phyloP scores from a whole-genome alignment of 2,329 filamentous ascomycete genomes.

The Myriangium duriaei region DNA sequence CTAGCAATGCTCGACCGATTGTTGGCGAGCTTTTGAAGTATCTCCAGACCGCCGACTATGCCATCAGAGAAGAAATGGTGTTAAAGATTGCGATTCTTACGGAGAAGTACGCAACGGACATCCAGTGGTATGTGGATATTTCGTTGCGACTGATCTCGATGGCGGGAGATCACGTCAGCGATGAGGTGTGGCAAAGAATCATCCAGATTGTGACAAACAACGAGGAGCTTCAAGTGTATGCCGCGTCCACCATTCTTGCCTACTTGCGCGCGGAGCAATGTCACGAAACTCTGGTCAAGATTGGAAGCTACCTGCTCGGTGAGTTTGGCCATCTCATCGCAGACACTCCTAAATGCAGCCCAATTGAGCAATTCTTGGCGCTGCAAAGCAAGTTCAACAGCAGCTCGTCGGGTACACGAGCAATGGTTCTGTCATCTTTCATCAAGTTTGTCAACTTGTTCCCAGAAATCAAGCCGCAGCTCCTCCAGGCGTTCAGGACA shows the following conservation, averaged over 20 bases:
- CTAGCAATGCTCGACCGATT: conserved; percentile 83
- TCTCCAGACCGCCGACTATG: conserved; percentile 91
- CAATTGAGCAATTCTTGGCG: conserved; percentile 92
- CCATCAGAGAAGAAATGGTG: conserved; percentile 98
- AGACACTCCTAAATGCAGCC: conserved; percentile 81
- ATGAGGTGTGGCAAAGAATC: conserved; percentile 97
- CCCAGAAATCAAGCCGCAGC: conserved; percentile 92
- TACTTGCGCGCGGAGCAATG: conserved; percentile 89
- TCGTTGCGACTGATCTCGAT: conserved; percentile 87
- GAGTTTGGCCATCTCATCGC: conserved; percentile 96
- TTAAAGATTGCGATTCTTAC: conserved; percentile 97
- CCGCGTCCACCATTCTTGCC: conserved; percentile 81
- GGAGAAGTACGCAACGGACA: conserved; percentile 95
- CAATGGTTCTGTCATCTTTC: conserved; percentile 89
- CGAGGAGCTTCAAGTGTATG: conserved; percentile 93
- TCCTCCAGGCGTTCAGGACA: conserved; percentile 76
- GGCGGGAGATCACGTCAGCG: conserved; percentile 95
- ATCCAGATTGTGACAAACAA: conserved; percentile 99
- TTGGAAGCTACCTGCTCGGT: conserved; percentile 87
- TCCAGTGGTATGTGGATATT: conserved; percentile 99
- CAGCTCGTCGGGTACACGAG: conserved; percentile 78
- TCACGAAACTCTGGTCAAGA: conserved; percentile 95
- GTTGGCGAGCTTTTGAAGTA: conserved; percentile 90
- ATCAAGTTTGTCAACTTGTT: conserved; percentile 98
- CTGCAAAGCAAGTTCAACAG: conserved; percentile 80